Evolutionary conservation across 768 basidiomycete species (phyloP), one percentile per base, ranked within the genome.

Genomic region (Trametes coccinea): DNA sequence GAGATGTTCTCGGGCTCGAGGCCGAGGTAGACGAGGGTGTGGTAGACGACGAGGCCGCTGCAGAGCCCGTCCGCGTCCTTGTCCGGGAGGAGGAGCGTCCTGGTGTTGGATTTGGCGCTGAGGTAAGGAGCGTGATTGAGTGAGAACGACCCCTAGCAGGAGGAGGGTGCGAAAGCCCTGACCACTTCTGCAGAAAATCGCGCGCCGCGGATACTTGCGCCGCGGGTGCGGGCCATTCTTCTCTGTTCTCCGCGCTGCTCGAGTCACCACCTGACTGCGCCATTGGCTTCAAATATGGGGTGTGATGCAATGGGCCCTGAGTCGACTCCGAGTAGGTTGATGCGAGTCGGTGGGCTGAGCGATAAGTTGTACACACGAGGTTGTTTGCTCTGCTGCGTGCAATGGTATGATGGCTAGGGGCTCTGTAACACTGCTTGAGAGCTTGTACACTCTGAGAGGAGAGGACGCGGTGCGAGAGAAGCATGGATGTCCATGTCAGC

Each of bases 1-100:
- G 66, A 48, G 51, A 80, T 71, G 27, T 64, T 61, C 16, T 66
- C 55, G 4, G 67, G 31, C 0, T 76, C 62, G 41, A 76, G 74
- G 2, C 76, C 75, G 2, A 82, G 73, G 5, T 74, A 72, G 5
- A 69, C 50, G 22, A 80, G 74, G 1, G 78, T 78, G 46, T 67
- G 70, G 60, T 77, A 73, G 17, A 79, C 67, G 31, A 80, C 71
- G 47, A 76, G 72, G 1, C 77, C 74, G 34, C 66, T 68, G 59
- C 67, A 70, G 10, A 74, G 69, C 2, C 73, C 73, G 60, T 74
- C 73, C 4, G 72, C 72, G 73, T 82, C 80, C 53, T 80, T 80
- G 71, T 82, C 80, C 0, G 80, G 80, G 0, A 79, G 73, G 7
- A 81, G 68, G 29, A 80, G 63, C 1, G 71, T 72, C 8, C 29